phyloP scores from a whole-genome alignment of 345 rosid species.

The Angophora floribunda region DNA sequence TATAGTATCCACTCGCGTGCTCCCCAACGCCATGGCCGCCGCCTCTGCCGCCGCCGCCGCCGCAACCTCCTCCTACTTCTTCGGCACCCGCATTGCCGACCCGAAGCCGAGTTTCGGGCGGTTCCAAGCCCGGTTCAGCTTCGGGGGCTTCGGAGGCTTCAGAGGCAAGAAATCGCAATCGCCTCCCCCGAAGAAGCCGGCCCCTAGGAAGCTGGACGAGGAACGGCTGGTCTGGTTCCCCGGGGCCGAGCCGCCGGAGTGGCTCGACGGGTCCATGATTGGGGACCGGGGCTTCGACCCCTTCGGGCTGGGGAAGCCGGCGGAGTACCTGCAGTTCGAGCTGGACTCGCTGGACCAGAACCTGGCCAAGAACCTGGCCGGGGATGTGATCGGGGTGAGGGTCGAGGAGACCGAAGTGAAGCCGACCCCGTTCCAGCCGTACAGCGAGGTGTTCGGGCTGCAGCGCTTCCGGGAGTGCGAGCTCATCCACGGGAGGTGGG shows the following conservation, averaged over 20 bases:
- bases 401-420: slow-evolving; percentile 39
- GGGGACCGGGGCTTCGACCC: slow-evolving; percentile 95
- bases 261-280: slow-evolving; percentile 75
- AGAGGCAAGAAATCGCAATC: slow-evolving; percentile 1
- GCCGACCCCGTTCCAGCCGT: slow-evolving; percentile 86
- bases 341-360: slow-evolving; percentile 81
- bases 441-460: slow-evolving; percentile 71
- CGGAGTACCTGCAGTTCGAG: slow-evolving; percentile 79
- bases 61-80: slow-evolving; percentile 45
- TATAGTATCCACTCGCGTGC: neutral
- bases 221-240: slow-evolving; percentile 77
- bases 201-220: slow-evolving; percentile 10
- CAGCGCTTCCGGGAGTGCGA: slow-evolving; percentile 93
- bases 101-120: slow-evolving; percentile 14
- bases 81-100: slow-evolving; percentile 28
- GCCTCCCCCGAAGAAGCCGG: neutral
- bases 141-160: slow-evolving; percentile 5
- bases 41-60: slow-evolving; percentile 23
- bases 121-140: slow-evolving; percentile 49
- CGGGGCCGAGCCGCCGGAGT: slow-evolving; percentile 54
- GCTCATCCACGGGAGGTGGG: slow-evolving; percentile 91
- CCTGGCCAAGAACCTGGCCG: slow-evolving; percentile 72
- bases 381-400: slow-evolving; percentile 51
- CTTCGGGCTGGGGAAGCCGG: slow-evolving; percentile 75
- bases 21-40: slow-evolving; percentile 1